Conservation (phyloP, 2,329 filamentous ascomycete genomes). For the Aureobasidium sp. region DNA sequence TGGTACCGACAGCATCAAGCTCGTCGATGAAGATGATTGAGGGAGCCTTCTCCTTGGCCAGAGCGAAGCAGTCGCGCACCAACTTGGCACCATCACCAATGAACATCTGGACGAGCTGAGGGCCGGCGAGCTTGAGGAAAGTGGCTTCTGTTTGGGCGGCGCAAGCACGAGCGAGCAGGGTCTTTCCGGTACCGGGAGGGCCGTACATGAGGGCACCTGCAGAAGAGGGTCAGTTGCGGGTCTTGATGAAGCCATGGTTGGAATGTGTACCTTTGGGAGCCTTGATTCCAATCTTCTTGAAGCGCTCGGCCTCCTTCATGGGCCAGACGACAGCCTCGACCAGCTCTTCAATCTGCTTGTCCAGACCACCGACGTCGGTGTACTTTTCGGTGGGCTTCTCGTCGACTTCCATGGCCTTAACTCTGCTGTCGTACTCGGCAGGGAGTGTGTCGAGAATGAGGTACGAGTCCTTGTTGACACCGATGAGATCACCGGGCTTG, state of each 20-base stretch:
- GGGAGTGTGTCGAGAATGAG: conserved; percentile 93
- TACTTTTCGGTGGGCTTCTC: conserved; percentile 99
- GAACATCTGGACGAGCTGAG: conserved; percentile 98
- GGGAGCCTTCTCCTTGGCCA: conserved; percentile 97
- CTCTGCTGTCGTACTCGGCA: conserved; percentile 95
- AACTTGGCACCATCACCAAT: conserved; percentile 98
- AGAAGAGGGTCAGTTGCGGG: conserved; percentile 9
- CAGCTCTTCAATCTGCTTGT: conserved; percentile 98
- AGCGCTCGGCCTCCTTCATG: conserved; percentile 98
- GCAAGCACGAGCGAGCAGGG: conserved; percentile 86
- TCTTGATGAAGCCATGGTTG: neutral
- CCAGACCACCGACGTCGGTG: conserved; percentile 90
- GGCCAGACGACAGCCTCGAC: conserved; percentile 99
- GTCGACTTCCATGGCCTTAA: conserved; percentile 99
- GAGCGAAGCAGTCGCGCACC: conserved; percentile 91
- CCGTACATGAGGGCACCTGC: conserved; percentile 97
- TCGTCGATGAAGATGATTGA: conserved; percentile 99
- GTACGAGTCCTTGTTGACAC: conserved; percentile 98
- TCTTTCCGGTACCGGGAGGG: conserved; percentile 83
- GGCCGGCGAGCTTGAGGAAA: conserved; percentile 95
- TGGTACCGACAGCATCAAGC: conserved; percentile 91
- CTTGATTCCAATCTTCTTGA: conserved; percentile 99
- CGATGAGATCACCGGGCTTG: conserved; percentile 92
- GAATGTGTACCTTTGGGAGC: conserved; percentile 76
- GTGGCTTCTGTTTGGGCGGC: conserved; percentile 97